Percentiles rank a stretch among this genome's conserved stretches.
Conservation (phyloP, 345 rosid species). For the Schrenkiella parvula region DNA sequence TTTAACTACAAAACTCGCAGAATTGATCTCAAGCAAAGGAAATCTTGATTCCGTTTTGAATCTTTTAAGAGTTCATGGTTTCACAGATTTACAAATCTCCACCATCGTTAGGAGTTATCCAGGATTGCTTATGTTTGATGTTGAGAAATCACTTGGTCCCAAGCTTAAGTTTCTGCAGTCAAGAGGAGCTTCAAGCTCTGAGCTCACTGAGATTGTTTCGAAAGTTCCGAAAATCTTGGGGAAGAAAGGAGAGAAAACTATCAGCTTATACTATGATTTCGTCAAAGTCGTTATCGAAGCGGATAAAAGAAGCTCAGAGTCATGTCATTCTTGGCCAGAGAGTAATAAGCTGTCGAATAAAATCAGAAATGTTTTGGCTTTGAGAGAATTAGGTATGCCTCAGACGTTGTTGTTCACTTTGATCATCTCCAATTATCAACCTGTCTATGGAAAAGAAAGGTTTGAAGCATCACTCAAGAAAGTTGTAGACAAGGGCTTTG, state of each 20-base stretch:
- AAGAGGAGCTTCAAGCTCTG: neutral
- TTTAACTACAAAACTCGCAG: neutral
- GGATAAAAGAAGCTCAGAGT: neutral
- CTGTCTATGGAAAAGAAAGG: neutral
- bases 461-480: neutral
- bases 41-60: neutral
- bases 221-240: neutral
- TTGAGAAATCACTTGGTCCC: neutral
- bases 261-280: neutral
- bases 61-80: neutral
- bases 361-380: neutral
- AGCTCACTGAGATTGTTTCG: neutral
- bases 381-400: conserved; percentile 17
- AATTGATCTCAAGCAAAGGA: neutral
- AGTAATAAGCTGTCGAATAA: neutral
- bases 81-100: conserved; percentile 13
- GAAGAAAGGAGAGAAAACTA: neutral
- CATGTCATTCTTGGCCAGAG: neutral
- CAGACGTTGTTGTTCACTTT: neutral
- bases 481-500: neutral
- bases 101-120: neutral
- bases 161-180: neutral
- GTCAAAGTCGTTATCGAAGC: neutral
- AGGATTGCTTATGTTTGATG: neutral
- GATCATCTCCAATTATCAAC: neutral